phyloP scores from a whole-genome alignment of 306 rosid species.

The Corylus heterophylla region DNA sequence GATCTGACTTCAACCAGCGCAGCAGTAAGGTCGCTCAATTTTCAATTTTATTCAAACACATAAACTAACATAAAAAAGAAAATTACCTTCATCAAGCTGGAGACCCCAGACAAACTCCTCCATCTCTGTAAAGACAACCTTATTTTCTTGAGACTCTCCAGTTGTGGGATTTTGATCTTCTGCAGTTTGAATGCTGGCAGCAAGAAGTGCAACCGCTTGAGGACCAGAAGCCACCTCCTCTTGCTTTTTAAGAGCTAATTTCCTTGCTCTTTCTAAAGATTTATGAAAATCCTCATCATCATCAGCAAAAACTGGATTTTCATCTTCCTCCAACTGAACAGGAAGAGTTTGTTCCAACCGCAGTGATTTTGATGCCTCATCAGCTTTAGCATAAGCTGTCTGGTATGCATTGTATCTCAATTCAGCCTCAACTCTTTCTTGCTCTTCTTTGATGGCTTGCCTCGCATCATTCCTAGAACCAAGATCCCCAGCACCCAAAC shows the following conservation, averaged over 20 bases:
- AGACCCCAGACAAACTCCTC: conserved; percentile 98
- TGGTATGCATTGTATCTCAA: conserved; percentile 75
- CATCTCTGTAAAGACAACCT: conserved; percentile 94
- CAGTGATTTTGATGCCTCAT: conserved; percentile 81
- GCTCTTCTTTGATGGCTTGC: conserved; percentile 67
- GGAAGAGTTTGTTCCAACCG: conserved; percentile 56
- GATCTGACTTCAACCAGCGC: conserved; percentile 19
- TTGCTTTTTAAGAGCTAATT: conserved; percentile 71
- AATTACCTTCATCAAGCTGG: conserved; percentile 85
- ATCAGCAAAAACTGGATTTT: conserved; percentile 55
- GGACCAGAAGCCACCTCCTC: conserved; percentile 66
- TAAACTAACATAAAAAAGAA: conserved; percentile 7
- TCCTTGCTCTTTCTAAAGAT: conserved; percentile 78
- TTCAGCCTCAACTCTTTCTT: conserved; percentile 77
- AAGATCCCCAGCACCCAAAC: conserved; percentile 87
- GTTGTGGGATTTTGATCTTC: conserved; percentile 50
- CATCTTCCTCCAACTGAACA: conserved; percentile 60
- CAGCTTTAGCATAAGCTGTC: conserved; percentile 86
- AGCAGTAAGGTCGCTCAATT: conserved; percentile 9
- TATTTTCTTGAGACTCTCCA: conserved; percentile 74
- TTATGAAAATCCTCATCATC: conserved; percentile 89
- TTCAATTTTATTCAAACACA: neutral
- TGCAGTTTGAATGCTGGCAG: conserved; percentile 43
- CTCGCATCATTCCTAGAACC: conserved; percentile 82
- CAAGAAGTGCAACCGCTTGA: conserved; percentile 75